Evolutionary conservation across 164 flowering plant genomes (phyloP).

Genomic region (Euptelea pleiosperma): DNA sequence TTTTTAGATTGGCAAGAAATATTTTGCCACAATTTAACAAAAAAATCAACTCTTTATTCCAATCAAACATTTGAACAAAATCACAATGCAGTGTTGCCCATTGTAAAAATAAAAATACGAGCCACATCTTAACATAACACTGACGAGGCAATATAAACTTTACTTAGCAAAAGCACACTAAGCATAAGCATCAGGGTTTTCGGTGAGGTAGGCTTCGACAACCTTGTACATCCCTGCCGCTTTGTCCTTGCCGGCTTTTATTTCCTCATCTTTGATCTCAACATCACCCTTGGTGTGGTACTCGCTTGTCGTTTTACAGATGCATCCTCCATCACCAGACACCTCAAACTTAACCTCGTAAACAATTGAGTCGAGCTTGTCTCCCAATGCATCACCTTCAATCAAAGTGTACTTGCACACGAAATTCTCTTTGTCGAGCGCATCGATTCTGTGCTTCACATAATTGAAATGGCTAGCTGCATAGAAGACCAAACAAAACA

Average conservation of each 20-base stretch:
- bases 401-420: constrained; percentile 19
- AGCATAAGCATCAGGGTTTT: constrained; percentile 17
- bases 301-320: constrained; percentile 18
- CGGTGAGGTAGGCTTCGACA: constrained; percentile 28
- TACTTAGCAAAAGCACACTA: too few species aligned
- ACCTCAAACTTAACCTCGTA: constrained; percentile 21
- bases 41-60: too few species aligned
- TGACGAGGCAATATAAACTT: too few species aligned
- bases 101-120: too few species aligned
- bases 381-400: constrained; percentile 20
- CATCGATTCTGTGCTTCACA: constrained; percentile 27
- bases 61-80: too few species aligned
- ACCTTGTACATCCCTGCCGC: constrained; percentile 19
- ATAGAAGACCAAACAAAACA: too few species aligned
- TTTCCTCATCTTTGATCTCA: constrained; percentile 20
- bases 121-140: too few species aligned
- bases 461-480: constrained; percentile 25
- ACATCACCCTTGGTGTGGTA: constrained; percentile 19
- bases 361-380: constrained; percentile 18
- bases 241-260: constrained; percentile 31
- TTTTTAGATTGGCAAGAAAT: too few species aligned
- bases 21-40: too few species aligned
- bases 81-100: too few species aligned
- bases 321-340: constrained; percentile 25
- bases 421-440: constrained; percentile 21